phyloP scores from a whole-genome alignment of 768 basidiomycete species.

The Lepiota venenata region DNA sequence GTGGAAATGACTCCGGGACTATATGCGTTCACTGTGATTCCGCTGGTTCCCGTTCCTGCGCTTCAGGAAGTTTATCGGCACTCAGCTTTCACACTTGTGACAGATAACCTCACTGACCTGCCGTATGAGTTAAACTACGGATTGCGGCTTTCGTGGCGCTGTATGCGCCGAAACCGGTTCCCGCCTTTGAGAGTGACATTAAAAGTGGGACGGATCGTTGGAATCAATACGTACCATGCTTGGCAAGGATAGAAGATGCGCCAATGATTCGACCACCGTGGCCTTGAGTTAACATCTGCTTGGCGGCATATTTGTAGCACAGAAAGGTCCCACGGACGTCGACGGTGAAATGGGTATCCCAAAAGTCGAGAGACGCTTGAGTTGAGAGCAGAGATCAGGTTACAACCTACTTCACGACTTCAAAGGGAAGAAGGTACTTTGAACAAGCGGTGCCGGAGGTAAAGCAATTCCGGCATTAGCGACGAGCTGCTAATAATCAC shows the following conservation, averaged over 20 bases:
- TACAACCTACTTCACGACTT: too few relatives aligned
- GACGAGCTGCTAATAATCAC: background rate
- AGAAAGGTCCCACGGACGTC: slow-evolving; percentile 36
- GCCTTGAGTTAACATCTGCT: slow-evolving; percentile 41
- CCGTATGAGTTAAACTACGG: slow-evolving; percentile 35
- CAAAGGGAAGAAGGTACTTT: too few relatives aligned
- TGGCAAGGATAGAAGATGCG: slow-evolving; percentile 37
- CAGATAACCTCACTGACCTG: slow-evolving; percentile 17
- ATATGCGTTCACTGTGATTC: slow-evolving; percentile 33
- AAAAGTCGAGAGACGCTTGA: slow-evolving; percentile 21
- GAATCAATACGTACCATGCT: slow-evolving; percentile 25
- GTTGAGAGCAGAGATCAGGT: too few relatives aligned
- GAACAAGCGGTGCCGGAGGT: too few relatives aligned
- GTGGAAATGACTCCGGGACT: slow-evolving; percentile 21
- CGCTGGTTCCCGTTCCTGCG: slow-evolving; percentile 18
- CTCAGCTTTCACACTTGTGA: too few relatives aligned
- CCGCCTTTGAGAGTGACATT: background rate
- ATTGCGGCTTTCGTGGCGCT: slow-evolving; percentile 39
- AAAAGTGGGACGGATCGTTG: background rate
- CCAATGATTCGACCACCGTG: slow-evolving; percentile 41
- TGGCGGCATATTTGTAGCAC: slow-evolving; percentile 38
- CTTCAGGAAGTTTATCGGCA: slow-evolving; percentile 1
- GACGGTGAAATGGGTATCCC: slow-evolving; percentile 26
- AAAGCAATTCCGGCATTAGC: too few relatives aligned
- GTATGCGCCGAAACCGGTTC: slow-evolving; percentile 20